Evolutionary conservation across 208 protist genomes (phyloP).

Genomic region (Leishmania tropica): DNA sequence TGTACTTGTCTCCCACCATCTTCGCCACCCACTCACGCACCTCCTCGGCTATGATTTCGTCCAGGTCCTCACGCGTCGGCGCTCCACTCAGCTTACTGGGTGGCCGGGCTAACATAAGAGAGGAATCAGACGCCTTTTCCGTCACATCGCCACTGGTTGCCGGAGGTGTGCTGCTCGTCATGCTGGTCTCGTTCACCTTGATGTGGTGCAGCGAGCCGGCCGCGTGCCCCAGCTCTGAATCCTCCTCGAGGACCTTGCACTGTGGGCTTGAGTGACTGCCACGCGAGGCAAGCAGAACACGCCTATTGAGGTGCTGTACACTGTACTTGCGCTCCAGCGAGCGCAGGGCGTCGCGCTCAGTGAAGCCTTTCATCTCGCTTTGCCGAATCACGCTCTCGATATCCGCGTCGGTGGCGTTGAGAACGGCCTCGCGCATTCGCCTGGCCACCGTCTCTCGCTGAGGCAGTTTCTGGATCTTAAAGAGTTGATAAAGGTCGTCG

Average conservation of each 20-base stretch:
- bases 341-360: constrained; percentile 40
- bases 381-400: constrained; percentile 42
- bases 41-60: constrained; percentile 65
- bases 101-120: background rate
- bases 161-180: background rate
- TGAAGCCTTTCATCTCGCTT: constrained; percentile 48
- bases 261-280: background rate
- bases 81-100: constrained; percentile 31
- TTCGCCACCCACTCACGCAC: constrained; percentile 64
- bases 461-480: constrained; percentile 36
- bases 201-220: constrained; percentile 18
- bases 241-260: background rate
- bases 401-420: constrained; percentile 39
- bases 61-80: constrained; percentile 39
- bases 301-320: constrained; percentile 8
- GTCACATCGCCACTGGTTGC: background rate
- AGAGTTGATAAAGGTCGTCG: constrained; percentile 44
- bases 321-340: constrained; percentile 32
- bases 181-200: constrained; percentile 13
- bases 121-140: background rate
- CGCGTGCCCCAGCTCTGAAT: constrained; percentile 8
- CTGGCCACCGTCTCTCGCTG: constrained; percentile 38
- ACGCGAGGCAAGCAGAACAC: background rate
- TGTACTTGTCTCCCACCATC: constrained; percentile 56
- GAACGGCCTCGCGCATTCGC: constrained; percentile 35